Evolutionary conservation across 2,329 filamentous ascomycete genomes (phyloP).

Genomic region (Phoma sp.): DNA sequence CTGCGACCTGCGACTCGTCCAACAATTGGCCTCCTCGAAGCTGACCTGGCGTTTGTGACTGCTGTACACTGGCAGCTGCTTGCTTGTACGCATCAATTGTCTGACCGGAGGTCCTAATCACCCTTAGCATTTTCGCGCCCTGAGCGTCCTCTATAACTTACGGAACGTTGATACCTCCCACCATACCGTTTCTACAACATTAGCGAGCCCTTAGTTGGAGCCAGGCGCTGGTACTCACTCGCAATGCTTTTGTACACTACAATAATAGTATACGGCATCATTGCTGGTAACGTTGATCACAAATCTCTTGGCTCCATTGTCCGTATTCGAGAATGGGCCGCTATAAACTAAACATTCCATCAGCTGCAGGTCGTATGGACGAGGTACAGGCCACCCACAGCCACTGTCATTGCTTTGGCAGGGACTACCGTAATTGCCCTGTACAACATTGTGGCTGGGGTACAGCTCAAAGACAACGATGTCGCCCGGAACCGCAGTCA

Average conservation of each 20-base stretch:
- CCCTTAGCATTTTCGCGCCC: neutral
- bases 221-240: conserved; percentile 3
- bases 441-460: conserved; percentile 21
- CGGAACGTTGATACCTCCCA: conserved; percentile 14
- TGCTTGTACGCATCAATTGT: conserved; percentile 11
- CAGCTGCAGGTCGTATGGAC: neutral
- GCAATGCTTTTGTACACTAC: conserved; percentile 28
- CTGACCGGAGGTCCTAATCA: neutral
- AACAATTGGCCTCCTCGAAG: conserved; percentile 23
- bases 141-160: neutral
- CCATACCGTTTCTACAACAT: conserved; percentile 4
- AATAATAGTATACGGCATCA: conserved; percentile 35
- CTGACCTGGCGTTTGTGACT: neutral
- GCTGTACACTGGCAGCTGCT: conserved; percentile 3
- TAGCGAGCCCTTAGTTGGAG: neutral
- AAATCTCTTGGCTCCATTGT: conserved; percentile 29
- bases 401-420: conserved; percentile 18
- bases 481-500: conserved; percentile 22
- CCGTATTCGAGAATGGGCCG: conserved; percentile 25
- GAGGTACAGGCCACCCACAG: neutral
- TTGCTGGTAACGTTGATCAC: conserved; percentile 30
- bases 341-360: conserved; percentile 19
- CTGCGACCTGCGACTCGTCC: conserved; percentile 22
- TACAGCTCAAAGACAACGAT: conserved; percentile 25
- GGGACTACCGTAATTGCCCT: conserved; percentile 19